Evolutionary conservation across 257 asterid species (phyloP).

Genomic region (Ilex asprella): DNA sequence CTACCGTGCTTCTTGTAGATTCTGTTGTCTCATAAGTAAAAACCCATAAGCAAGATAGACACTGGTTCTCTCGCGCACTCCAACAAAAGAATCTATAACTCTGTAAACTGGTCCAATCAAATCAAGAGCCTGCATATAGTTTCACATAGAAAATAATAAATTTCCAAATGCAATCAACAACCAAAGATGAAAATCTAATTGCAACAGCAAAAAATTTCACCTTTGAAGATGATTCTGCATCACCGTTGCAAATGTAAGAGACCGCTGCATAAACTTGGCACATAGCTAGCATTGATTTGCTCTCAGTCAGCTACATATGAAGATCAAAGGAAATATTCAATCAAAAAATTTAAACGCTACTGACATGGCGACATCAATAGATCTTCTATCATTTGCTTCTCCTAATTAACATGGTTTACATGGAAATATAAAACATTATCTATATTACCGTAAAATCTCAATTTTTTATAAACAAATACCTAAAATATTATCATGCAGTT

Average conservation of each 20-base stretch:
- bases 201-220: slow-evolving; percentile 22
- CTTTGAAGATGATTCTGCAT: slow-evolving; percentile 88
- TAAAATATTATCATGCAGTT: not conserved
- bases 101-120: slow-evolving; percentile 78
- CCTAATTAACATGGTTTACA: too few species aligned
- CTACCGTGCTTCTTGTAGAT: slow-evolving; percentile 93
- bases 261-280: slow-evolving; percentile 82
- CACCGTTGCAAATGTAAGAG: slow-evolving; percentile 88
- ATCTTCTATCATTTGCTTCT: too few species aligned
- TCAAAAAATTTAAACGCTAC: not conserved
- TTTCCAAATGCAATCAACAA: not conserved
- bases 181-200: not conserved
- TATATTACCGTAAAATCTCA: too few species aligned
- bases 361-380: too few species aligned
- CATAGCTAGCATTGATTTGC: slow-evolving; percentile 83
- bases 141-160: not conserved
- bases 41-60: slow-evolving; percentile 78
- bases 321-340: slow-evolving; percentile 4
- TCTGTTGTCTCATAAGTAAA: slow-evolving; percentile 83
- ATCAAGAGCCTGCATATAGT: slow-evolving; percentile 68
- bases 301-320: slow-evolving; percentile 57
- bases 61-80: slow-evolving; percentile 84
- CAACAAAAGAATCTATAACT: slow-evolving; percentile 74
- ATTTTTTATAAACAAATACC: too few species aligned
- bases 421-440: too few species aligned